Evolutionary conservation across 345 rosid genomes (phyloP).

Genomic region (Geranium rotundifolium): DNA sequence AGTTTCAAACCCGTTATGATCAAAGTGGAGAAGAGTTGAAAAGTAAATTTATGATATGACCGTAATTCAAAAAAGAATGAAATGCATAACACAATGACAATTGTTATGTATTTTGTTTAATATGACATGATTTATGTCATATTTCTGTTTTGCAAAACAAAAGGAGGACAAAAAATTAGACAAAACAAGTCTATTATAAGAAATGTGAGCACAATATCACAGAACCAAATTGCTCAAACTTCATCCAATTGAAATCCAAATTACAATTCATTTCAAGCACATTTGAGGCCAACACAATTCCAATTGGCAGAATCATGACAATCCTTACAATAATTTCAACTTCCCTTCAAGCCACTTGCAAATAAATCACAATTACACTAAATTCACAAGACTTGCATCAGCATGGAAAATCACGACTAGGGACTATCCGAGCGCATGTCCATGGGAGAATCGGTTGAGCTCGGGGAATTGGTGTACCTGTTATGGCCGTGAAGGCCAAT

Average conservation of each 20-base stretch:
- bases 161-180: neutral
- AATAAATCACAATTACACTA: neutral
- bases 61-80: too few species aligned
- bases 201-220: neutral
- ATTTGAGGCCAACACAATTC: too few species aligned
- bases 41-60: too few species aligned
- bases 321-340: neutral
- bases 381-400: conserved; percentile 1
- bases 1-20: too few species aligned
- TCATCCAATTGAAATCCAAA: neutral
- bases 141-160: neutral
- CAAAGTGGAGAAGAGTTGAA: too few species aligned
- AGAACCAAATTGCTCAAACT: neutral
- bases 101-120: too few species aligned
- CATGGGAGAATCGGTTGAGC: conserved; percentile 32
- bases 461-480: conserved; percentile 19
- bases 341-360: neutral
- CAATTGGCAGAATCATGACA: neutral
- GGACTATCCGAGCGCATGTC: conserved; percentile 46
- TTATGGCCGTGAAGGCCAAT: conserved; percentile 11
- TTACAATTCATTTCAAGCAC: too few species aligned
- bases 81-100: too few species aligned
- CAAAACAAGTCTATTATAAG: too few species aligned
- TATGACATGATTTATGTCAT: too few species aligned
- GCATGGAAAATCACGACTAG: conserved; percentile 22